phyloP scores from a whole-genome alignment of 768 basidiomycete genomes.

The Boletus sp. region DNA sequence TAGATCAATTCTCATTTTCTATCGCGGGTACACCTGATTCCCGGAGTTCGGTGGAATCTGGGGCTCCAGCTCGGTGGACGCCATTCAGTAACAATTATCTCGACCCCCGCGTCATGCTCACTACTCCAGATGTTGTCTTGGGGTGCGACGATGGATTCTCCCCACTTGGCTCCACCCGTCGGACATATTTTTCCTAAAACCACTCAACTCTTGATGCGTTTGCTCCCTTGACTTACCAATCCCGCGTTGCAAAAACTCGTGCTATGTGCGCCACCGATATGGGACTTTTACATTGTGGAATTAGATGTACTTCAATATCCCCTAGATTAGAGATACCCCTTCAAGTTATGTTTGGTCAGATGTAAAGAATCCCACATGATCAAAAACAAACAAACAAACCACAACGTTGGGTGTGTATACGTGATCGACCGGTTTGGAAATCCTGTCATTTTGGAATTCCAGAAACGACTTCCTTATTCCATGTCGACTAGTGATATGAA shows the following conservation, averaged over 20 bases:
- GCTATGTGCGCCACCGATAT: conserved; percentile 7
- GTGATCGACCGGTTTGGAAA: conserved; percentile 14
- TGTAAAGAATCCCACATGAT: neutral
- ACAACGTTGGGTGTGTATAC: conserved; percentile 2
- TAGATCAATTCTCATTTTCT: conserved; percentile 53
- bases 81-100: conserved; percentile 33
- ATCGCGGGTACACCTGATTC: conserved; percentile 19
- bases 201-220: neutral
- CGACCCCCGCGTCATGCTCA: conserved; percentile 32
- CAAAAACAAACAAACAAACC: neutral
- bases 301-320: conserved; percentile 21
- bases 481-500: neutral
- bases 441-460: neutral
- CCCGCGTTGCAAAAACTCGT: neutral
- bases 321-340: conserved; percentile 25
- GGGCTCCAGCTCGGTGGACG: conserved; percentile 21
- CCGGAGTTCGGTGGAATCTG: conserved; percentile 13
- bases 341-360: conserved; percentile 3
- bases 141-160: conserved; percentile 40
- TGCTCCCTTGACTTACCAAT: no score
- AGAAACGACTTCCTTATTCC: neutral
- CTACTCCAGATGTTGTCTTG: conserved; percentile 30
- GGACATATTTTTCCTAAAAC: conserved; percentile 30
- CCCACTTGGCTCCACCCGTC: conserved; percentile 46
- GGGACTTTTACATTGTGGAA: conserved; percentile 15